These are phyloP conservation scores for Aspergillus nidulans DNA, from an alignment of 495 filamentous ascomycete species.

Conservation along the genomic window DNA sequence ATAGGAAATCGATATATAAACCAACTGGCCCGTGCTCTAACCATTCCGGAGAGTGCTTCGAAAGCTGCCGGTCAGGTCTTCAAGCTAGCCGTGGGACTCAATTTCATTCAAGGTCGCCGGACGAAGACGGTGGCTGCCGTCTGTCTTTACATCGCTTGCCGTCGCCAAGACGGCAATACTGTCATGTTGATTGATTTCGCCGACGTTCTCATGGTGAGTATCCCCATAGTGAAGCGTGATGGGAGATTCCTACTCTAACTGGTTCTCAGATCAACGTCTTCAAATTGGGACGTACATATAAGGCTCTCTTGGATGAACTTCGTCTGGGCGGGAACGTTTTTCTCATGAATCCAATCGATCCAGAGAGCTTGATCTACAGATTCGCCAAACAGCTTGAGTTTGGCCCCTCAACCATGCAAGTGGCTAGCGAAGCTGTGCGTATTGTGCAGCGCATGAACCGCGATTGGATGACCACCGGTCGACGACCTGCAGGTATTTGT, in stretches of 20 bases:
- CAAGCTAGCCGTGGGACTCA: conserved; percentile 64
- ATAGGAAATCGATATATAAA: conserved; percentile 44
- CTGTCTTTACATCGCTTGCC: conserved; percentile 82
- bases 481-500: conserved; percentile 88
- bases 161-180: conserved; percentile 56
- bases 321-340: conserved; percentile 48
- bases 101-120: conserved; percentile 88
- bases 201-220: conserved; percentile 60
- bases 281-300: conserved; percentile 79
- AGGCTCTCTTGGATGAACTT: conserved; percentile 65
- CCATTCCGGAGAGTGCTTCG: conserved; percentile 54
- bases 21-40: conserved; percentile 45
- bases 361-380: conserved; percentile 82
- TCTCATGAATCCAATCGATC: conserved; percentile 57
- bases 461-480: conserved; percentile 93
- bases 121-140: conserved; percentile 78
- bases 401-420: conserved; percentile 65
- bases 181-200: conserved; percentile 93
- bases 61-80: conserved; percentile 67
- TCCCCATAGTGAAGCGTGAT: not conserved
- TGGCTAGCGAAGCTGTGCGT: conserved; percentile 78
- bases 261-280: conserved; percentile 74
- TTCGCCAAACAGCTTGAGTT: conserved; percentile 91
- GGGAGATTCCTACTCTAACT: not conserved
- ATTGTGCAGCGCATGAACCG: conserved; percentile 88